Evolutionary conservation across 495 filamentous ascomycete genomes (phyloP).

Genomic region (Lasiosphaeriaceae sp.): DNA sequence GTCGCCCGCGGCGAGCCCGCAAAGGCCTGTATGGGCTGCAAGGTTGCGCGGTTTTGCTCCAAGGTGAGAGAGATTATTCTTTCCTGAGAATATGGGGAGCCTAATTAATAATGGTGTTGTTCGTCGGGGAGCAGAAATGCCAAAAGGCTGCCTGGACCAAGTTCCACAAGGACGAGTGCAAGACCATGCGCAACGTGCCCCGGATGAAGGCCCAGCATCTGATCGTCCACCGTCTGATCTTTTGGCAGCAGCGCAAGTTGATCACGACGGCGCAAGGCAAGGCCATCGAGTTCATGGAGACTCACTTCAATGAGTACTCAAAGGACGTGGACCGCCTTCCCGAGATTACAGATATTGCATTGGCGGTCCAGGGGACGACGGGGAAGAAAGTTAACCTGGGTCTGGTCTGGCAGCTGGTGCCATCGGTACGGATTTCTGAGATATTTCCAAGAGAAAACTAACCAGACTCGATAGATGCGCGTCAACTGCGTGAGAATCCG

Average conservation of each 20-base stretch:
- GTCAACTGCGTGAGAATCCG: constrained; percentile 18
- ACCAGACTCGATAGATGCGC: constrained; percentile 12
- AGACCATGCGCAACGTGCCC: constrained; percentile 9
- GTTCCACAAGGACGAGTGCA: constrained; percentile 27
- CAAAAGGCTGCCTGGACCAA: constrained; percentile 18
- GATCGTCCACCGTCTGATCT: constrained; percentile 15
- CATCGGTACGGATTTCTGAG: constrained; percentile 7
- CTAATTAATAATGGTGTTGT: too few relatives aligned
- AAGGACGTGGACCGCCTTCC: not conserved
- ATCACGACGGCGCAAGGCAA: constrained; percentile 8
- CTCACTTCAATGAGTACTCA: constrained; percentile 15
- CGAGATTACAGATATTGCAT: constrained; percentile 13
- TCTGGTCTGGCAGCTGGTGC: constrained; percentile 18
- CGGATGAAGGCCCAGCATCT: constrained; percentile 11
- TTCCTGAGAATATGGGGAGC: too few relatives aligned
- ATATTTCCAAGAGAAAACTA: not conserved
- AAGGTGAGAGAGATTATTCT: constrained; percentile 50
- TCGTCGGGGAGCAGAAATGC: constrained; percentile 14
- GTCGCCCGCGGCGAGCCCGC: constrained; percentile 15
- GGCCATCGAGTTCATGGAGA: constrained; percentile 14
- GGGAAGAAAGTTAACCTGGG: constrained; percentile 6
- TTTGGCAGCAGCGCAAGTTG: constrained; percentile 9
- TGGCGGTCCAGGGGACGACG: constrained; percentile 6
- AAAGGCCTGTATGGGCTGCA: constrained; percentile 60
- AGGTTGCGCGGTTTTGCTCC: constrained; percentile 60